Evolutionary conservation across 129 eudicot genomes (phyloP).

Genomic region (Deinandra increscens): DNA sequence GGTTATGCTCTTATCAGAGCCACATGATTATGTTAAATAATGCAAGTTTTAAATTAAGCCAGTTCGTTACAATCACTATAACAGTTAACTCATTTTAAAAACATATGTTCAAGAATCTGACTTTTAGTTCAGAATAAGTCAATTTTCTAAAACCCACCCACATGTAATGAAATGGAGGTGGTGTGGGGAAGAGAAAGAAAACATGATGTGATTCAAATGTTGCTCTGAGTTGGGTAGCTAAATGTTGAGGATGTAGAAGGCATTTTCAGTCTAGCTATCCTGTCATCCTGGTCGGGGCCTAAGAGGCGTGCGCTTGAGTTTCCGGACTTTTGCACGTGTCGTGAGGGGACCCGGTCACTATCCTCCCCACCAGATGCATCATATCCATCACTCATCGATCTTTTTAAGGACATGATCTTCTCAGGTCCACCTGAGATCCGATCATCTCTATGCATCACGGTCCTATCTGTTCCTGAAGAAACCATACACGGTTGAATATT

Average conservation of each 20-base stretch:
- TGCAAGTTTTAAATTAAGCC: constrained; percentile 5
- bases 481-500: constrained; percentile 64
- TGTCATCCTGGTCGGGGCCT: constrained; percentile 48
- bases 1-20: too few species aligned
- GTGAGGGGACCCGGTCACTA: constrained; percentile 78
- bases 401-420: constrained; percentile 40
- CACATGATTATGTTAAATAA: neutral
- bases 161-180: neutral
- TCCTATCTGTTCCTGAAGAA: constrained; percentile 57
- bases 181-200: neutral
- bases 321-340: constrained; percentile 42
- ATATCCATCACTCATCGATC: constrained; percentile 90
- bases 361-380: constrained; percentile 99
- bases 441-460: constrained; percentile 40
- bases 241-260: constrained; percentile 32
- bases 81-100: constrained; percentile 11
- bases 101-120: constrained; percentile 15
- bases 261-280: constrained; percentile 25
- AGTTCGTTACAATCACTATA: constrained; percentile 10
- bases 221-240: constrained; percentile 28
- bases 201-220: constrained; percentile 12
- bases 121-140: neutral
- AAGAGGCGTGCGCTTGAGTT: constrained; percentile 63
- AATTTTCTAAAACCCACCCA: neutral
- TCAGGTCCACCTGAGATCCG: constrained; percentile 24